phyloP scores from a whole-genome alignment of 257 asterid species.

The Solanum lycopersicoides region DNA sequence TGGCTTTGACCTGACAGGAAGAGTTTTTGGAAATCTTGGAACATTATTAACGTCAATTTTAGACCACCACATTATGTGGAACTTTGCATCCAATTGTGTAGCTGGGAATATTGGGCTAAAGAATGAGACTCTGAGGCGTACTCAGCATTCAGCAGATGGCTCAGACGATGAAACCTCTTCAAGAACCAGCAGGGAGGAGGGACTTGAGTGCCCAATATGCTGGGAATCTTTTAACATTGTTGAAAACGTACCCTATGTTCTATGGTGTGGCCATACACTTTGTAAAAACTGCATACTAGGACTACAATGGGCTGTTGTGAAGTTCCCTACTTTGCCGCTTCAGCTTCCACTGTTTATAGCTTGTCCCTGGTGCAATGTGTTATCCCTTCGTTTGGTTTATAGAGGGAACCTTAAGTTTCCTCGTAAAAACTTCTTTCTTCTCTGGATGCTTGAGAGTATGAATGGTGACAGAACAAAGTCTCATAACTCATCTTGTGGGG shows the following conservation, averaged over 20 bases:
- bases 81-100: conserved; percentile 60
- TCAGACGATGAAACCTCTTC: conserved; percentile 79
- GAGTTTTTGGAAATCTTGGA: neutral
- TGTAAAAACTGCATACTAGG: conserved; percentile 91
- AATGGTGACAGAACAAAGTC: conserved; percentile 73
- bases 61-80: conserved; percentile 37
- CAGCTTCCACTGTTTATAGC: conserved; percentile 89
- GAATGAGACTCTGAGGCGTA: conserved; percentile 29
- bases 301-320: conserved; percentile 85
- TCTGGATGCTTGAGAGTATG: conserved; percentile 98
- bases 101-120: conserved; percentile 51
- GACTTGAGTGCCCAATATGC: conserved; percentile 92
- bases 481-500: conserved; percentile 41
- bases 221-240: conserved; percentile 93
- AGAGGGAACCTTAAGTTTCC: conserved; percentile 75
- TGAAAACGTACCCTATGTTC: conserved; percentile 80
- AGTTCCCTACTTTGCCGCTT: conserved; percentile 60
- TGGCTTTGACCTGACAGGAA: neutral
- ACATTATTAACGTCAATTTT: neutral
- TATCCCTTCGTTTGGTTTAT: conserved; percentile 71
- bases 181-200: conserved; percentile 50
- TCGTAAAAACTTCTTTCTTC: conserved; percentile 86
- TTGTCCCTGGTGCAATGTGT: conserved; percentile 92
- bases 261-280: conserved; percentile 98
- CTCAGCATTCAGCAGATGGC: conserved; percentile 37